Evolutionary conservation across 2,329 filamentous ascomycete genomes (phyloP).

Genomic region (Lachnellula willkommii): DNA sequence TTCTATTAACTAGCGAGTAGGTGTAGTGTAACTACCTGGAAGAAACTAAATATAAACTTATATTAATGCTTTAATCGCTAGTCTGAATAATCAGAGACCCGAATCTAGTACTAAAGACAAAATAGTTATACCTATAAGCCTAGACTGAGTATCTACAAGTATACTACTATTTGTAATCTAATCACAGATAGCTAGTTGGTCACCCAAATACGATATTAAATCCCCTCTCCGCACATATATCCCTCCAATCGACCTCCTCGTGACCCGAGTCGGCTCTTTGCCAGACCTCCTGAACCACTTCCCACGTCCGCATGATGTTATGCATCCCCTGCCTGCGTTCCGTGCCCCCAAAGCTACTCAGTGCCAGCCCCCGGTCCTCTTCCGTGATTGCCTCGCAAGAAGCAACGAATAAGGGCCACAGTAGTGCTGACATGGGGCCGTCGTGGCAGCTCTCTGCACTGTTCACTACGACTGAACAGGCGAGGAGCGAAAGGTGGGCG

Average conservation of each 20-base stretch:
- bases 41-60: no score
- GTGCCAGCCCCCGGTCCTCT: slow-evolving; percentile 47
- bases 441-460: slow-evolving; percentile 33
- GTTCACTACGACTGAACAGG: slow-evolving; percentile 51
- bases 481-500: slow-evolving; percentile 43
- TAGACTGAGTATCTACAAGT: no score
- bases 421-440: slow-evolving; percentile 58
- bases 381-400: slow-evolving; percentile 51
- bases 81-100: no score
- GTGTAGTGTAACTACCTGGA: no score
- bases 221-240: slow-evolving; percentile 53
- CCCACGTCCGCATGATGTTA: slow-evolving; percentile 58
- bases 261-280: slow-evolving; percentile 40
- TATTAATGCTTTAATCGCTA: no score
- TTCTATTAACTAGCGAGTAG: no score
- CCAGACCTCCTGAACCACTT: slow-evolving; percentile 58
- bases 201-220: slow-evolving; percentile 56
- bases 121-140: no score
- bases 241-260: slow-evolving; percentile 40
- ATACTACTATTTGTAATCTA: no score
- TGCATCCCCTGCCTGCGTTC: slow-evolving; percentile 58
- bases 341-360: slow-evolving; percentile 47
- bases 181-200: not conserved
- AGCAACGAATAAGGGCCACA: slow-evolving; percentile 61
- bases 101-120: no score